Conservation (phyloP, 768 basidiomycete species). For the Nidula microcarpa region DNA sequence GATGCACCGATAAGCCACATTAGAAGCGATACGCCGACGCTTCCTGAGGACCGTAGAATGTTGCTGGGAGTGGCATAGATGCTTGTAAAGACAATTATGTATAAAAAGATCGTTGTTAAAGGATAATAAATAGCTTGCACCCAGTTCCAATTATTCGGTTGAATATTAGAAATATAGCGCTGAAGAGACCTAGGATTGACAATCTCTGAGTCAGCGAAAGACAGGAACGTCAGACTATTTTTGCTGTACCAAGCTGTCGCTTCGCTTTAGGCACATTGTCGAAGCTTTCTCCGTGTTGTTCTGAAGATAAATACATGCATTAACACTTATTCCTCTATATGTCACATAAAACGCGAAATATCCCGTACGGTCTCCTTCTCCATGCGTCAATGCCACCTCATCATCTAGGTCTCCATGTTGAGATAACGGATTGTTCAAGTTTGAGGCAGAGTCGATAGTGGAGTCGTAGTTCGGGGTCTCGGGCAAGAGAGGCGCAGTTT, state of each 20-base stretch:
- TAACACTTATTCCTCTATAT: too few relatives aligned
- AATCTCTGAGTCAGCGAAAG: not conserved
- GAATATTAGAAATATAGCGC: constrained; percentile 65
- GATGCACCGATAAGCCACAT: constrained; percentile 72
- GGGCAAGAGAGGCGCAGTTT: not conserved
- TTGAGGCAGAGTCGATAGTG: not conserved
- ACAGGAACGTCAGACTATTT: not conserved
- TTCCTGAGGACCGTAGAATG: constrained; percentile 64
- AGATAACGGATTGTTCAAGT: not conserved
- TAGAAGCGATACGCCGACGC: constrained; percentile 61
- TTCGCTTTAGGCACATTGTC: constrained; percentile 47
- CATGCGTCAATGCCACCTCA: too few relatives aligned
- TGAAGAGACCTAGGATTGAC: constrained; percentile 35
- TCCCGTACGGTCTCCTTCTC: too few relatives aligned
- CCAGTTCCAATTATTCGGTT: constrained; percentile 76
- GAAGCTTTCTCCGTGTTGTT: constrained; percentile 28
- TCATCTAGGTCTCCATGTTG: too few relatives aligned
- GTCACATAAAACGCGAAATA: too few relatives aligned
- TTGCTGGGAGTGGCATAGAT: constrained; percentile 71
- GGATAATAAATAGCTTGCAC: constrained; percentile 21
- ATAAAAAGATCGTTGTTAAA: not conserved
- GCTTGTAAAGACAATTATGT: constrained; percentile 25
- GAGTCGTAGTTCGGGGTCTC: not conserved
- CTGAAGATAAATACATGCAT: not conserved
- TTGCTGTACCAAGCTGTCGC: constrained; percentile 43